These are phyloP conservation scores for Plasmodium yoelii DNA, from an alignment of 169 alveolate genomes.

Conservation along the genomic window DNA sequence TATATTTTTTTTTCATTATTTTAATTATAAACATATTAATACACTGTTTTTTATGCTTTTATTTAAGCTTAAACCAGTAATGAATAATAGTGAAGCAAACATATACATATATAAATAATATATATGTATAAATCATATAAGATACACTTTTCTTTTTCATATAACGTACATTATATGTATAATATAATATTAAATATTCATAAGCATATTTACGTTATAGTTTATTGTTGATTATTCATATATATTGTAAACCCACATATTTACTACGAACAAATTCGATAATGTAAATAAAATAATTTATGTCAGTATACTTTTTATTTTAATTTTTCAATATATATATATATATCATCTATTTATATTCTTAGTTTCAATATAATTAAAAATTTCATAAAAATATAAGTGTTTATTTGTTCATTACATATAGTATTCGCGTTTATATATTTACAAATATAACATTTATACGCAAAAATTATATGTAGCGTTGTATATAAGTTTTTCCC, in stretches of 20 bases:
- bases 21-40: conserved; percentile 2
- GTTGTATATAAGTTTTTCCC: too few relatives aligned
- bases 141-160: background rate
- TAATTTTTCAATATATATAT: conserved; percentile 12
- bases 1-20: conserved; percentile 20
- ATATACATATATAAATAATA: conserved; percentile 6
- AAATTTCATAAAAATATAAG: conserved; percentile 23
- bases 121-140: conserved; percentile 16
- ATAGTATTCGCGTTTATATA: conserved; percentile 4
- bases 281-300: conserved; percentile 9
- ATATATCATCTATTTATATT: conserved; percentile 1
- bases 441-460: background rate
- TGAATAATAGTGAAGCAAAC: background rate
- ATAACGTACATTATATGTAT: conserved; percentile 8
- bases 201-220: background rate
- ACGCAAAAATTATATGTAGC: conserved; percentile 1
- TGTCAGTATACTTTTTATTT: conserved; percentile 19
- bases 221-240: conserved; percentile 8
- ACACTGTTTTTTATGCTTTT: conserved; percentile 16
- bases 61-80: conserved; percentile 16
- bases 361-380: conserved; percentile 40
- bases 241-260: conserved; percentile 21
- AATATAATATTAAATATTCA: conserved; percentile 1
- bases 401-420: background rate
- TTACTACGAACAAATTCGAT: conserved; percentile 22